phyloP scores from a whole-genome alignment of 2,329 filamentous ascomycete genomes.

The Fusarium drepaniforme region DNA sequence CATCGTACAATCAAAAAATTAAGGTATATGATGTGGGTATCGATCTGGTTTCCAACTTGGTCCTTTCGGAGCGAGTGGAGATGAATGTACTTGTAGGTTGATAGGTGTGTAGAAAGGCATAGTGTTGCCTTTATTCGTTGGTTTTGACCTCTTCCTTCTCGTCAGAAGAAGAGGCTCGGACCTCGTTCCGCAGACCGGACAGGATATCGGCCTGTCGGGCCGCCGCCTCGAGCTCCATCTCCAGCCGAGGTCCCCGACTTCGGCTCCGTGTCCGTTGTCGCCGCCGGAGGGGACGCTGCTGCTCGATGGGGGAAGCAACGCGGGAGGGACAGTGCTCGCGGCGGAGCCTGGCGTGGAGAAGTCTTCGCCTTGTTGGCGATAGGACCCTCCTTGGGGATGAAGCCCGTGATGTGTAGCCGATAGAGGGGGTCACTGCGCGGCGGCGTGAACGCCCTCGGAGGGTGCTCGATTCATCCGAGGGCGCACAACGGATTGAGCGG shows the following conservation, averaged over 20 bases:
- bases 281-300: slow-evolving; percentile 47
- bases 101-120: background rate
- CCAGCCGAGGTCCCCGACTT: slow-evolving; percentile 50
- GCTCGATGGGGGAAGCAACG: slow-evolving; percentile 50
- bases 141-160: slow-evolving; percentile 31
- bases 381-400: slow-evolving; percentile 50
- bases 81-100: background rate
- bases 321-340: slow-evolving; percentile 60
- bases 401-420: slow-evolving; percentile 47
- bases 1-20: slow-evolving; percentile 31
- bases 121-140: slow-evolving; percentile 11
- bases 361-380: slow-evolving; percentile 56
- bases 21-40: slow-evolving; percentile 24
- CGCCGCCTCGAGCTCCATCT: slow-evolving; percentile 43
- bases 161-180: slow-evolving; percentile 44
- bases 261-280: slow-evolving; percentile 55
- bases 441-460: slow-evolving; percentile 56
- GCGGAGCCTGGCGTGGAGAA: slow-evolving; percentile 56
- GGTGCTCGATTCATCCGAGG: slow-evolving; percentile 56
- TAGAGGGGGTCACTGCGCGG: slow-evolving; percentile 53
- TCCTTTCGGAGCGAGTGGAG: slow-evolving; percentile 6
- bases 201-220: slow-evolving; percentile 44
- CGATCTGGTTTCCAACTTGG: slow-evolving; percentile 29
- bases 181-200: slow-evolving; percentile 52
- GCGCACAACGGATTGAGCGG: slow-evolving; percentile 46